Conservation (phyloP, 441 rosid species). For the Codiaeum variegatum region DNA sequence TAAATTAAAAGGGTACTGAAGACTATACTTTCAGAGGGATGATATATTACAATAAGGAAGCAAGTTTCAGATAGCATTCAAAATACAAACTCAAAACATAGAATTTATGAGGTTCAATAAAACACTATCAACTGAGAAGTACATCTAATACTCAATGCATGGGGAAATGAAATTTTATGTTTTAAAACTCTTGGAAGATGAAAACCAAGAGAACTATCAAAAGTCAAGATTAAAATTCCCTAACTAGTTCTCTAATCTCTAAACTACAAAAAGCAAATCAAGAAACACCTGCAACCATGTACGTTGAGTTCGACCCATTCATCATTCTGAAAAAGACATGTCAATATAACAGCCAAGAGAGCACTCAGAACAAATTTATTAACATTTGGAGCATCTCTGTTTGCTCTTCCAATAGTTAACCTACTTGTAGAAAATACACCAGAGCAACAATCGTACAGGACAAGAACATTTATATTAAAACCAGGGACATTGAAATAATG, state of each 20-base stretch:
- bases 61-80: not conserved
- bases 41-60: not conserved
- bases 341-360: not conserved
- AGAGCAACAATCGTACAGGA: not conserved
- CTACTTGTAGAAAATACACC: not conserved
- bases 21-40: not conserved
- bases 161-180: not conserved
- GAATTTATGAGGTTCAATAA: not conserved
- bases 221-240: not conserved
- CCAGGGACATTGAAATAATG: not conserved
- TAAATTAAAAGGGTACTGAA: not conserved
- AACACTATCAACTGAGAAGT: not conserved
- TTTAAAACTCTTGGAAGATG: not conserved
- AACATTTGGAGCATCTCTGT: not conserved
- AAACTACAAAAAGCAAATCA: not conserved
- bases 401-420: not conserved
- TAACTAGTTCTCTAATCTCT: not conserved
- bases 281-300: not conserved
- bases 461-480: not conserved
- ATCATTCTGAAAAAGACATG: not conserved
- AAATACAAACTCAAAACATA: not conserved
- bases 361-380: constrained; percentile 1
- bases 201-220: not conserved
- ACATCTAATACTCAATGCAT: not conserved
- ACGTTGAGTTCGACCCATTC: not conserved